Base-by-base conservation (phyloP, 805 yeast species). In the Schizosaccharomyces osmophilus region DNA sequence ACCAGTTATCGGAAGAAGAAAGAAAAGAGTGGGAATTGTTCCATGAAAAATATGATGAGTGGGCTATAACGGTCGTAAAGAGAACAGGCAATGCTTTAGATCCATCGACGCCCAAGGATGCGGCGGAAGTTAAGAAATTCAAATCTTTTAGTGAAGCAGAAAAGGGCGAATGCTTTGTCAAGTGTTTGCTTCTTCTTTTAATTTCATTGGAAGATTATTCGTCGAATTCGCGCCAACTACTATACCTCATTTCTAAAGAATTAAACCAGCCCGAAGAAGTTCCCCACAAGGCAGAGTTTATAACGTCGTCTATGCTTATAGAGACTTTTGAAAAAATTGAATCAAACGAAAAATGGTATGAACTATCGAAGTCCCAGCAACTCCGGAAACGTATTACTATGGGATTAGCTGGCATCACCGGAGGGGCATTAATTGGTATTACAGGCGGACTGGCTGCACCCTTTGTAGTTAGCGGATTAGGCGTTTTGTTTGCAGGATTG, bases 371-470 rank as follows among this genome's bases (percentile, higher is more conserved):
- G 26, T 31, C 19, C 31, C 43, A 51, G 24, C 15, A 41, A 31
- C 26, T 59, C 59, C 31, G 57, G 45, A 61, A 62, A 4, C 61
- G 60, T 19, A 43, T 62, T 61, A 43, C 48, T 2, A 61, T 64
- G 42, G 65, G 65, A 4, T 24, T 64, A 17, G 65, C 65, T 19
- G 62, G 65, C 9, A 43, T 63, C 36, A 65, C 65, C 26, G 65
- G 65, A 3, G 65, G 65, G 11, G 42, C 63, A 9, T 11, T 64
- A n/a, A 58, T 64, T 19, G 65, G 65, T 19, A 29, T 64, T 8
- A 64, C 64, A 26, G 65, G 65, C 9, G 65, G 65, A n/a, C 60
- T 64, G 32, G 65, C 65, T 29, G 65, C 65, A 24, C 65, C 65
- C 6, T 48, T 64, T 36, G 58, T 64, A 8, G 65, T 62, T 2